Conservation (phyloP, 768 basidiomycete genomes). For the Artomyces pyxidatus region DNA sequence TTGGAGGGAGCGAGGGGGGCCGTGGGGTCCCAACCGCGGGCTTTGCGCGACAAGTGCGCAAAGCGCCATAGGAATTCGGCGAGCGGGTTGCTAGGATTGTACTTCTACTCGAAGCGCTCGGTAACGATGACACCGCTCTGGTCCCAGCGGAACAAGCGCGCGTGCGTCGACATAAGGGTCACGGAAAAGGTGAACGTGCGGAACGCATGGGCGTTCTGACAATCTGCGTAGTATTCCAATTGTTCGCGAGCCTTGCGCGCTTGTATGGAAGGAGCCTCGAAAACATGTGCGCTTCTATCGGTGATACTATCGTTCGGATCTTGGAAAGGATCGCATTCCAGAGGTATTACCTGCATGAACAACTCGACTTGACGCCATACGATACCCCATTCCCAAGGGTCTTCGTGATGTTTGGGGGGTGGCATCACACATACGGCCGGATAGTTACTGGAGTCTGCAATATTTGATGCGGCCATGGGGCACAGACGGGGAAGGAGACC, state of each 20-base stretch:
- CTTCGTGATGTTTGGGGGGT: no score
- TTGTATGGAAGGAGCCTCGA: background rate
- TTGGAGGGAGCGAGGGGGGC: background rate
- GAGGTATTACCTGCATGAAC: no score
- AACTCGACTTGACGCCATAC: no score
- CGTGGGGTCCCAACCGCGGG: background rate
- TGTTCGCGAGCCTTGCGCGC: background rate
- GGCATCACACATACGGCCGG: no score
- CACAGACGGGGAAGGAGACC: no score
- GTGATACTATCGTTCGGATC: no score
- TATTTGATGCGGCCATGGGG: no score
- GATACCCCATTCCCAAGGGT: no score
- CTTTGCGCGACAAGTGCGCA: background rate
- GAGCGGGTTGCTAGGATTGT: background rate
- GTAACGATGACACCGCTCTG: constrained; percentile 1
- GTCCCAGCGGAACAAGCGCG: constrained; percentile 4
- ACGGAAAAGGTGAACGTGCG: background rate
- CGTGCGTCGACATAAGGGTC: background rate
- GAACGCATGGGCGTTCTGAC: background rate
- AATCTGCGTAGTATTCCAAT: background rate
- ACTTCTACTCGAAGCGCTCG: background rate
- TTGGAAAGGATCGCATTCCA: no score
- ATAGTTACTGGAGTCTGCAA: no score
- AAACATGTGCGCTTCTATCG: no score
- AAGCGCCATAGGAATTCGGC: background rate